Evolutionary conservation across 305 asterid species (phyloP).

Genomic region (Lippia alba): DNA sequence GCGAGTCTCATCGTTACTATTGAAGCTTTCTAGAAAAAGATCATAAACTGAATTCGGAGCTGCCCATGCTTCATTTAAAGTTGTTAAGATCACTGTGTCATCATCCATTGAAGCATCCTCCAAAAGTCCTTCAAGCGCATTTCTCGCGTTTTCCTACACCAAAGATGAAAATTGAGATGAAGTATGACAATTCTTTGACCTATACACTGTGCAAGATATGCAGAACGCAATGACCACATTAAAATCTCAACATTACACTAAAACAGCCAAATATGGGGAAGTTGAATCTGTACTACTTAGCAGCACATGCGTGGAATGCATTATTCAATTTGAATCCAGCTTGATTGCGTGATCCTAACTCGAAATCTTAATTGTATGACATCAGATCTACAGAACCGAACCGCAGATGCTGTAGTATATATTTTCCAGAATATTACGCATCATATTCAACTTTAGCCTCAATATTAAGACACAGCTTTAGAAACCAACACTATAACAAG

Average conservation of each 20-base stretch:
- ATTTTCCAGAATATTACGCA: neutral
- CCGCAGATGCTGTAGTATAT: neutral
- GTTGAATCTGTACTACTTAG: no score
- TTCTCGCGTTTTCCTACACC: slow-evolving; percentile 50
- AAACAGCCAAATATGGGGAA: neutral
- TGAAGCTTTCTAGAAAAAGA: slow-evolving; percentile 39
- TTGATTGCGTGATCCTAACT: slow-evolving; percentile 12
- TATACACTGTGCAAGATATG: slow-evolving; percentile 10
- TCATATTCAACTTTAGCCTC: neutral
- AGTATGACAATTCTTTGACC: slow-evolving; percentile 9
- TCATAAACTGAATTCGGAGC: slow-evolving; percentile 52
- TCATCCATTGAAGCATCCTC: slow-evolving; percentile 53
- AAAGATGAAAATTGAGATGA: slow-evolving; percentile 30
- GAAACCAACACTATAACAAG: slow-evolving; percentile 1
- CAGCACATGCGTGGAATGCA: neutral
- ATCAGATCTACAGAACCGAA: neutral
- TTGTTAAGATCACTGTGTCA: slow-evolving; percentile 55
- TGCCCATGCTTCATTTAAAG: slow-evolving; percentile 65
- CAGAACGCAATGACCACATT: neutral
- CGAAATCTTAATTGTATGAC: slow-evolving; percentile 2
- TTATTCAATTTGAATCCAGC: slow-evolving; percentile 18
- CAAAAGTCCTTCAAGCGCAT: slow-evolving; percentile 49
- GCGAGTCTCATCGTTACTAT: slow-evolving; percentile 43
- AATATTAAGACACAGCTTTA: neutral
- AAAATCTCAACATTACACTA: neutral